Conservation (phyloP, 2,329 filamentous ascomycete species). For the Hypoxylon sp. region DNA sequence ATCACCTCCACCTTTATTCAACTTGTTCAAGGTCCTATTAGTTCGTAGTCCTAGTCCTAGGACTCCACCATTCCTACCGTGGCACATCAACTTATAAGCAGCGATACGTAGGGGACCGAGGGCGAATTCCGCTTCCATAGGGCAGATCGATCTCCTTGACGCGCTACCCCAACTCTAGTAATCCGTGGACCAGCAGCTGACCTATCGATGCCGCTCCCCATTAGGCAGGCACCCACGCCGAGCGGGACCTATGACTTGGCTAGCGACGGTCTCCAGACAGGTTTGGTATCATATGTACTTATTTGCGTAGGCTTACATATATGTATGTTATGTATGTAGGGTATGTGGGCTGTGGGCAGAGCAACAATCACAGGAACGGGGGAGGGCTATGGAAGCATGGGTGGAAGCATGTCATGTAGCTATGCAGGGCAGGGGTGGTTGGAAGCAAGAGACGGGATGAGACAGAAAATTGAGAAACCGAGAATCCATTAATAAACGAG, state of each 20-base stretch:
- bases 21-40: slow-evolving; percentile 13
- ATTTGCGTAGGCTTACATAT: slow-evolving; percentile 7
- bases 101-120: slow-evolving; percentile 28
- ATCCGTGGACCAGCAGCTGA: slow-evolving; percentile 39
- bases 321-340: slow-evolving; percentile 8
- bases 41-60: slow-evolving; percentile 19
- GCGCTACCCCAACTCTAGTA: slow-evolving; percentile 43
- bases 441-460: slow-evolving; percentile 29
- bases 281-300: slow-evolving; percentile 20
- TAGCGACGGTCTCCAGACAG: slow-evolving; percentile 35
- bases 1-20: slow-evolving; percentile 11
- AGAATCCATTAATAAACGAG: slow-evolving; percentile 20
- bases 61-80: slow-evolving; percentile 7
- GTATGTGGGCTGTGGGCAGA: slow-evolving; percentile 8
- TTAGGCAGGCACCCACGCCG: slow-evolving; percentile 39
- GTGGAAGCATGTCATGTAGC: slow-evolving; percentile 23
- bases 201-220: slow-evolving; percentile 36
- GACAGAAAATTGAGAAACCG: slow-evolving; percentile 22
- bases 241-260: slow-evolving; percentile 39
- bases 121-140: slow-evolving; percentile 23
- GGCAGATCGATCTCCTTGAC: slow-evolving; percentile 29
- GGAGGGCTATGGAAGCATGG: neutral
- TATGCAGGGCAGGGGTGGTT: slow-evolving; percentile 21
- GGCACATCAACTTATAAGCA: slow-evolving; percentile 6
- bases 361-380: slow-evolving; percentile 11